Evolutionary conservation across 441 rosid genomes (phyloP), one percentile per base, ranked within the genome.

Genomic region (Erysimum cheiri): DNA sequence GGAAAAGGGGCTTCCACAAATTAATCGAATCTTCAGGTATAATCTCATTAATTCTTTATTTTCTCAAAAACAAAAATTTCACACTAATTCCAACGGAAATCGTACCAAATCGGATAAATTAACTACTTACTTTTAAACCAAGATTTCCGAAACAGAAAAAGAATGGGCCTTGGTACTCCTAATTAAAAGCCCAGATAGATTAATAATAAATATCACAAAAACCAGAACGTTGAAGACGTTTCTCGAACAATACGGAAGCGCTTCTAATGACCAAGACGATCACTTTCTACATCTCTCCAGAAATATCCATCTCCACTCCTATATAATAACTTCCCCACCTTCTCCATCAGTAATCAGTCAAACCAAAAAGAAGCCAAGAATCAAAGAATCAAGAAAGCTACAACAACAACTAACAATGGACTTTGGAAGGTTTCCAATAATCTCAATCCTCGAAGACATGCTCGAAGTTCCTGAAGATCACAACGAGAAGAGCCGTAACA

Each of bases 381-480:
- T 4, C 49, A n/a, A 26, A 17, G 24, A 33, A 57, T 8, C 58
- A 41, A 60, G 19, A 33, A 29, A 53, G 14, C 19, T 0, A 46
- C 15, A 8, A 17, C 3, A 6, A 5, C 26, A 57, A 15, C 13
- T 0, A 3, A 6, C 10, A 22, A 74, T 80, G 78, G 84, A 77
- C 59, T 61, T 81, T 3, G 78, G 88, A 29, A 75, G 70, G 69
- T 48, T 82, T 33, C 69, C 84, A 1, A 43, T 83, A 3, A 11
- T 74, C 9, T 60, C 82, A 8, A 75, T 81, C 59, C 60, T 82
- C 2, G 77, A 78, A 46, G 81, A 78, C 72, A 73, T 82, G 67
- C 77, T 84, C 2, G 85, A 88, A 14, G 24, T 81, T 29, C 73
- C 80, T 0, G 87, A 85, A 26, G 87, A 88, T 3, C 66, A 33